Percentiles rank a stretch among this genome's conserved stretches.
phyloP scores from a whole-genome alignment of 2,329 filamentous ascomycete species.

The Cytospora mali region DNA sequence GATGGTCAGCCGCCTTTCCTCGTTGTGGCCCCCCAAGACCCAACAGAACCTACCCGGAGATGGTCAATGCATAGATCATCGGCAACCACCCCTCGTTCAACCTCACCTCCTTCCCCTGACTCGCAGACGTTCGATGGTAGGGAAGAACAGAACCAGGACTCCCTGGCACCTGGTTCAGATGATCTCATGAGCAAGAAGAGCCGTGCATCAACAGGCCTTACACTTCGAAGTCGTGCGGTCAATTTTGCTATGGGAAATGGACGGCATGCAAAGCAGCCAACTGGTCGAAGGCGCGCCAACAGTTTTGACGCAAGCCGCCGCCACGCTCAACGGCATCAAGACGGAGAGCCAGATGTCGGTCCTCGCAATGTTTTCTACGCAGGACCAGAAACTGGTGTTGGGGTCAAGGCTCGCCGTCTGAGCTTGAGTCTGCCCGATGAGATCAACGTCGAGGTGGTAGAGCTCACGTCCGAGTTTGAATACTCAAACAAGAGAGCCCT shows the following conservation, averaged over 20 bases:
- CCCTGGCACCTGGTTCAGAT: constrained; percentile 43
- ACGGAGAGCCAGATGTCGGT: constrained; percentile 31
- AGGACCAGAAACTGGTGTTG: constrained; percentile 69
- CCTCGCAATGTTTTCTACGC: constrained; percentile 38
- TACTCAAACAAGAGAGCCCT: constrained; percentile 59
- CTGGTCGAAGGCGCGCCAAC: constrained; percentile 45
- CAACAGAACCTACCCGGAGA: constrained; percentile 39
- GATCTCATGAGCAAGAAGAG: constrained; percentile 56
- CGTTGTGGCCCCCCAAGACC: constrained; percentile 15
- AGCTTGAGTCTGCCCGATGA: constrained; percentile 75
- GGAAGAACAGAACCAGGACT: constrained; percentile 31
- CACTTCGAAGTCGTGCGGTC: constrained; percentile 50
- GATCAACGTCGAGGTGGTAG: constrained; percentile 70
- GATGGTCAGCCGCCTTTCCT: constrained; percentile 34
- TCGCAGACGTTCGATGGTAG: constrained; percentile 45
- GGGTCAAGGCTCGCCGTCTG: constrained; percentile 77
- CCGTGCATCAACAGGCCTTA: constrained; percentile 54
- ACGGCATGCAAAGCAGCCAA: constrained; percentile 32
- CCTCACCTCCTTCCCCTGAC: constrained; percentile 54
- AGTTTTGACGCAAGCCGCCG: constrained; percentile 53
- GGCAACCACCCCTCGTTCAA: constrained; percentile 47
- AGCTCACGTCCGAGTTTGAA: constrained; percentile 70
- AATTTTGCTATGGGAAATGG: constrained; percentile 46
- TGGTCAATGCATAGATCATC: constrained; percentile 52
- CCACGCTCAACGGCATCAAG: constrained; percentile 31